Evolutionary conservation across 768 basidiomycete species (phyloP).

Genomic region (Ramaria rubella): DNA sequence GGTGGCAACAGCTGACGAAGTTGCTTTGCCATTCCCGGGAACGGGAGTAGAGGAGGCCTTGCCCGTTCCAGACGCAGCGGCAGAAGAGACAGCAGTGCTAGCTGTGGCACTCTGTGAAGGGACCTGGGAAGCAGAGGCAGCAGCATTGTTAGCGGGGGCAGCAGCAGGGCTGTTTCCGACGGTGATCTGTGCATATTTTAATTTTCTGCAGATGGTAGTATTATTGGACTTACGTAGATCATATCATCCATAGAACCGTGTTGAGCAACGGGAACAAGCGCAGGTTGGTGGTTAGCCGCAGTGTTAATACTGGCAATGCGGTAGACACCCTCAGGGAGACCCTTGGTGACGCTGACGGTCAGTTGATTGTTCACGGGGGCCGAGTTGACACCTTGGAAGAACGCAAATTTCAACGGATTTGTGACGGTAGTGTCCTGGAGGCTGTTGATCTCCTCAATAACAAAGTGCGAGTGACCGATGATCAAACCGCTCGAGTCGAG

Average conservation of each 20-base stretch:
- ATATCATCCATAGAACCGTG: constrained; percentile 56
- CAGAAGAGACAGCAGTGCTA: constrained; percentile 12
- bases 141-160: constrained; percentile 12
- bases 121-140: constrained; percentile 9
- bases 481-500: constrained; percentile 45
- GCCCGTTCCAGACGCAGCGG: background rate
- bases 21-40: constrained; percentile 8
- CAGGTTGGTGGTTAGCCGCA: constrained; percentile 53
- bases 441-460: constrained; percentile 41
- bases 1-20: constrained; percentile 9
- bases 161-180: constrained; percentile 9
- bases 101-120: constrained; percentile 10
- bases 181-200: constrained; percentile 28
- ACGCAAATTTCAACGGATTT: constrained; percentile 47
- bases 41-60: too few species aligned
- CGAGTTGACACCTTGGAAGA: constrained; percentile 48
- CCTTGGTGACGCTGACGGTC: constrained; percentile 42
- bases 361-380: constrained; percentile 42
- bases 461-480: constrained; percentile 53
- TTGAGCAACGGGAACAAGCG: constrained; percentile 52
- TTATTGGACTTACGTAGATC: constrained; percentile 42
- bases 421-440: constrained; percentile 41
- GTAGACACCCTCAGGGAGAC: constrained; percentile 55
- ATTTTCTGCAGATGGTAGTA: constrained; percentile 10
- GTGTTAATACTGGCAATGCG: constrained; percentile 51